These are phyloP conservation scores for Rhodamnia rubescens DNA, from an alignment of 345 rosid genomes.

Conservation along the genomic window DNA sequence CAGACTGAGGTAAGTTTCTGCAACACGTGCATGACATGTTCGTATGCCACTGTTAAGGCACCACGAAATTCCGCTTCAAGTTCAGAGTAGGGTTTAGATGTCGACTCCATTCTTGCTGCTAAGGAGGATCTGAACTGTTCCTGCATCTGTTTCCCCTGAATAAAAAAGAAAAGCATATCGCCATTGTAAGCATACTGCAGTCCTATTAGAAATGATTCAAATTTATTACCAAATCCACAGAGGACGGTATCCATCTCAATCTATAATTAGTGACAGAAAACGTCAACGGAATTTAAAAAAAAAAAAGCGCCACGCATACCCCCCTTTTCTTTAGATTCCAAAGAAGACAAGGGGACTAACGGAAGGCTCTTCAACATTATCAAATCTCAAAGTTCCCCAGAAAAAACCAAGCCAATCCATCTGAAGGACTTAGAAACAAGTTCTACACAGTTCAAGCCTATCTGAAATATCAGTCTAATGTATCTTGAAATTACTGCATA, in stretches of 20 bases:
- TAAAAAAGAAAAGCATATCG: neutral
- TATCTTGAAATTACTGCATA: neutral
- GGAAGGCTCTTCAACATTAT: neutral
- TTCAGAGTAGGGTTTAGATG: constrained; percentile 9
- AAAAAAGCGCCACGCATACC: neutral
- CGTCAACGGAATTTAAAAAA: neutral
- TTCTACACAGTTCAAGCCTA: neutral
- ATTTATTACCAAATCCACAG: neutral
- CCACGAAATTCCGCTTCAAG: constrained; percentile 22
- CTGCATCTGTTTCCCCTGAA: constrained; percentile 53
- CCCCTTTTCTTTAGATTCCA: neutral
- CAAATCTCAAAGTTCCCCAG: neutral
- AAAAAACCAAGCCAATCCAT: neutral
- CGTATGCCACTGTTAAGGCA: constrained; percentile 23
- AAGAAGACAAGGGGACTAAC: neutral
- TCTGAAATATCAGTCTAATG: neutral
- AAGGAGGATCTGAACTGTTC: constrained; percentile 26
- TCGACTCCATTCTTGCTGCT: constrained; percentile 8
- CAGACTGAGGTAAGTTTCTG: constrained; percentile 26
- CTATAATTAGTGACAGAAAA: neutral
- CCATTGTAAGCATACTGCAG: neutral
- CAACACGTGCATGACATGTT: constrained; percentile 29
- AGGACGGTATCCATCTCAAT: neutral
- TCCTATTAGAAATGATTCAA: neutral
- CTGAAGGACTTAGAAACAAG: neutral